These are phyloP conservation scores for Uromyces viciae-fabae DNA, from an alignment of 1,284 basidiomycete genomes.

Conservation along the genomic window DNA sequence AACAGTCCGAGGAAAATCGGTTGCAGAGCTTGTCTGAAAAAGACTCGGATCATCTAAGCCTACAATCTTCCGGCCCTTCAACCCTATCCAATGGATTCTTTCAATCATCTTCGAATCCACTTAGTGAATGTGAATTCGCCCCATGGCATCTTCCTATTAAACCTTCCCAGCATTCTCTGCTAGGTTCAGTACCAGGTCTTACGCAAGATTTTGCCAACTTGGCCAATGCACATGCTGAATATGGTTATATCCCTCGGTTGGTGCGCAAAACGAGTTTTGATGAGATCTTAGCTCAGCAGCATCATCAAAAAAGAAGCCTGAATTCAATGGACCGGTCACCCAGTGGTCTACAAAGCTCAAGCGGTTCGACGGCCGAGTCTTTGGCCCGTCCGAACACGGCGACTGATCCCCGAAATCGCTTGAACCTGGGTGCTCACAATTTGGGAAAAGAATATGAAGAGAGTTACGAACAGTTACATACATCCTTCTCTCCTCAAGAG, in stretches of 20 bases:
- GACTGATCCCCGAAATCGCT: constrained; percentile 1
- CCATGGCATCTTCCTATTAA: constrained; percentile 29
- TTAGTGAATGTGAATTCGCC: constrained; percentile 14
- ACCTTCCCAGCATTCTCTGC: constrained; percentile 22
- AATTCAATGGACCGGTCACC: neutral
- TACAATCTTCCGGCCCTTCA: neutral
- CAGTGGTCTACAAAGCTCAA: neutral
- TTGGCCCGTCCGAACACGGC: constrained; percentile 29
- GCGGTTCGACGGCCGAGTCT: neutral
- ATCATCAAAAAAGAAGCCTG: constrained; percentile 1
- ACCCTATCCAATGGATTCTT: neutral
- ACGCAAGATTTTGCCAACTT: constrained; percentile 22
- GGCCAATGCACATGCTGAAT: constrained; percentile 39
- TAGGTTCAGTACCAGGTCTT: constrained; percentile 34
- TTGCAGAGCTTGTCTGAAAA: constrained; percentile 2
- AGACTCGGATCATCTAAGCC: neutral
- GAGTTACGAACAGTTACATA: neutral
- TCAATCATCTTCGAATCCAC: neutral
- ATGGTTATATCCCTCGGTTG: constrained; percentile 35
- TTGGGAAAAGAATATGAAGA: neutral
- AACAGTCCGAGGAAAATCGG: constrained; percentile 18
- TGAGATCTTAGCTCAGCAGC: constrained; percentile 39
- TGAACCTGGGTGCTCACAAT: neutral
- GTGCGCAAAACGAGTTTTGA: constrained; percentile 44
- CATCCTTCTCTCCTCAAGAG: neutral